Evolutionary conservation across 2,329 filamentous ascomycete genomes (phyloP).

Genomic region (Exophiala lecanii-corni): DNA sequence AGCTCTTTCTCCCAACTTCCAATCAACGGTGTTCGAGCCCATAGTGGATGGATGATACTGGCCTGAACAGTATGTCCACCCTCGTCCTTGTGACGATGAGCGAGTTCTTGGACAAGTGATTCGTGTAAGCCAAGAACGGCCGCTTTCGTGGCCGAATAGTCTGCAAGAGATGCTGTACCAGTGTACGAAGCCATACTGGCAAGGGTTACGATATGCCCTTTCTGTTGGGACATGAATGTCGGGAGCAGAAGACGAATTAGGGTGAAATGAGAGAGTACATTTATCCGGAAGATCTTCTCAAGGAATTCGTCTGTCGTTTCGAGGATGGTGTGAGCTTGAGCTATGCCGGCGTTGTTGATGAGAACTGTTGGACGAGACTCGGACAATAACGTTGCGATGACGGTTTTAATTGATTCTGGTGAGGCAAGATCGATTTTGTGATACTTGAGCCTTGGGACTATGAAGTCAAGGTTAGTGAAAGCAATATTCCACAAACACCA

Average conservation of each 20-base stretch:
- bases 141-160: constrained; percentile 65
- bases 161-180: constrained; percentile 58
- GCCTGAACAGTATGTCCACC: constrained; percentile 19
- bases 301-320: constrained; percentile 54
- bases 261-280: constrained; percentile 64
- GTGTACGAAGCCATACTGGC: constrained; percentile 60
- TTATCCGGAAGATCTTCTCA: constrained; percentile 66
- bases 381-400: constrained; percentile 53
- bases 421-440: constrained; percentile 56
- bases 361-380: constrained; percentile 57
- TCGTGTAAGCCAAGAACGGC: constrained; percentile 66
- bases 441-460: constrained; percentile 14
- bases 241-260: constrained; percentile 63
- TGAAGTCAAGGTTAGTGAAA: too few species aligned
- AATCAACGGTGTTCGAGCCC: constrained; percentile 19
- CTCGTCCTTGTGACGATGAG: constrained; percentile 46
- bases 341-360: constrained; percentile 68
- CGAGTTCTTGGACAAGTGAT: constrained; percentile 54
- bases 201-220: constrained; percentile 69
- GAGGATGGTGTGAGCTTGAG: constrained; percentile 56
- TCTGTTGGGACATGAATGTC: constrained; percentile 56
- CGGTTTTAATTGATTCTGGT: constrained; percentile 47
- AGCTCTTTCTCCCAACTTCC: constrained; percentile 51
- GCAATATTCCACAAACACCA: too few species aligned
- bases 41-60: constrained; percentile 21